These are phyloP conservation scores for Pneumocystis murina DNA, from an alignment of 1,139 yeast genomes.

Conservation along the genomic window DNA sequence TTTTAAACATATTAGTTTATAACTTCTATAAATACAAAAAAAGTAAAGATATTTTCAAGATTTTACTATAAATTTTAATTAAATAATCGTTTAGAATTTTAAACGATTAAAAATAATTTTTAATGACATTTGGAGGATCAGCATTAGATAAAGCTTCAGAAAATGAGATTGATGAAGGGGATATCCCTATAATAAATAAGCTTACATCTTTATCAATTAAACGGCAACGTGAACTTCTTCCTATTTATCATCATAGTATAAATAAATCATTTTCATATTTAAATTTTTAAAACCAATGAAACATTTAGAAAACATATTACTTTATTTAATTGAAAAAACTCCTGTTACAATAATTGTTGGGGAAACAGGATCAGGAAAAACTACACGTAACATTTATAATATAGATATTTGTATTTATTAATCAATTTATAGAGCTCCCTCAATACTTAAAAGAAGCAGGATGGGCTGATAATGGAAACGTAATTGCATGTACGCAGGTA, in stretches of 20 bases:
- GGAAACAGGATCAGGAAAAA: conserved; percentile 81
- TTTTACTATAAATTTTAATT: neutral
- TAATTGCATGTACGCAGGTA: conserved; percentile 53
- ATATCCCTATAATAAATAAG: conserved; percentile 4
- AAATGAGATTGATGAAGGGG: conserved; percentile 1
- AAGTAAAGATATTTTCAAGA: neutral
- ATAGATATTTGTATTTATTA: neutral
- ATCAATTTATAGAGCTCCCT: conserved; percentile 32
- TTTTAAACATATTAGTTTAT: neutral
- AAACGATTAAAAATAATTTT: neutral
- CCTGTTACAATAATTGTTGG: conserved; percentile 65
- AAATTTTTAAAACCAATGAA: neutral
- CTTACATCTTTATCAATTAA: conserved; percentile 1
- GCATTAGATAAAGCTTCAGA: neutral
- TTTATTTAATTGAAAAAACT: conserved; percentile 24
- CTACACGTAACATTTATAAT: conserved; percentile 35
- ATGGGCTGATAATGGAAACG: conserved; percentile 28
- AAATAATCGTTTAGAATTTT: neutral
- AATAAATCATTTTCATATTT: neutral
- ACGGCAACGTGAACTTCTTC: conserved; percentile 5
- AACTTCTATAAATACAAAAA: neutral
- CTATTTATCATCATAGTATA: conserved; percentile 4
- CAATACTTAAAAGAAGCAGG: conserved; percentile 66
- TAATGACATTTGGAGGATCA: neutral
- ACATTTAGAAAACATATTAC: conserved; percentile 5